phyloP scores from a whole-genome alignment of 2,329 filamentous ascomycete genomes.

The Pseudocercospora eumusae region DNA sequence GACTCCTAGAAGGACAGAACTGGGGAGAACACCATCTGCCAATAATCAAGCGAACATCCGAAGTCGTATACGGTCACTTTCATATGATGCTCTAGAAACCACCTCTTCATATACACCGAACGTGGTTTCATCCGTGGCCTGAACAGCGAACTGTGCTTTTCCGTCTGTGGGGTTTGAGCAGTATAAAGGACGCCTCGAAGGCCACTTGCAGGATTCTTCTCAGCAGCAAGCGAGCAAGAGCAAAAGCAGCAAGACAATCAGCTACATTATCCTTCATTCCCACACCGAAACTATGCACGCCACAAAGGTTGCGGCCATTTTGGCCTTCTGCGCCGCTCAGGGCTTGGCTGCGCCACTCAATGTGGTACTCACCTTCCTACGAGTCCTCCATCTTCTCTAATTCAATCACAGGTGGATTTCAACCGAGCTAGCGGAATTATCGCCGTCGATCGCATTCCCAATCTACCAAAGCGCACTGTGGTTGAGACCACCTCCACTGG shows the following conservation, averaged over 20 bases:
- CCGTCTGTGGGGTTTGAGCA: background rate
- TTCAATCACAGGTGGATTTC: background rate
- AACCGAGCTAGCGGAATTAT: no score
- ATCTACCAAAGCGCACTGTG: background rate
- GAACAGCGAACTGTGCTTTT: background rate
- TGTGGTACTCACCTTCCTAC: background rate
- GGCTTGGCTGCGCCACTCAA: background rate
- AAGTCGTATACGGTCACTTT: background rate
- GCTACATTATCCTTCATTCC: background rate
- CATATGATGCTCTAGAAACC: background rate
- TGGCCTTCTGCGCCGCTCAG: conserved; percentile 1
- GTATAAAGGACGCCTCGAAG: background rate
- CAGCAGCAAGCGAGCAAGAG: background rate
- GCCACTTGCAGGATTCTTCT: background rate
- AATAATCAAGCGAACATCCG: background rate
- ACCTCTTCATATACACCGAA: background rate
- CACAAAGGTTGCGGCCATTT: background rate
- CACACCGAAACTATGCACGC: background rate
- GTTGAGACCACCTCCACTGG: background rate
- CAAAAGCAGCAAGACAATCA: background rate
- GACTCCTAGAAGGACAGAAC: no score
- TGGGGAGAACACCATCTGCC: background rate
- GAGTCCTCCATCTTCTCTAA: background rate
- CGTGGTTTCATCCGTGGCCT: background rate
- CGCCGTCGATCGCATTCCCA: no score